These are phyloP conservation scores for Xylaria palmicola DNA, from an alignment of 495 filamentous ascomycete species.

Conservation along the genomic window DNA sequence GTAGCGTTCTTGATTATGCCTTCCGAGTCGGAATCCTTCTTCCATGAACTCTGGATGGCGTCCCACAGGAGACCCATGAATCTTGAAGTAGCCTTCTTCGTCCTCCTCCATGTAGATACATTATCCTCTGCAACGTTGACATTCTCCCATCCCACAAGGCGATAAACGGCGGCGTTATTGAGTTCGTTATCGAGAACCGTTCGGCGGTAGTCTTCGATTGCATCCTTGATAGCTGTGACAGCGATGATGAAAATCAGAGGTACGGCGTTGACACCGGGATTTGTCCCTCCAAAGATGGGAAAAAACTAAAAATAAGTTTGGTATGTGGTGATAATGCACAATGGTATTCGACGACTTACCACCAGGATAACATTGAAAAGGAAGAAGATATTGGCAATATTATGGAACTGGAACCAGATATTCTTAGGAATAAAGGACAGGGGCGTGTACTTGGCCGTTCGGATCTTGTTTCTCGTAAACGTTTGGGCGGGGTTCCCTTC, in stretches of 20 bases:
- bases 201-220: slow-evolving; percentile 95
- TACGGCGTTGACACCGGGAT: slow-evolving; percentile 85
- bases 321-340: slow-evolving; percentile 11
- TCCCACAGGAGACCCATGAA: slow-evolving; percentile 59
- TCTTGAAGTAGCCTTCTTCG: slow-evolving; percentile 86
- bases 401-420: slow-evolving; percentile 95
- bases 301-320: slow-evolving; percentile 66
- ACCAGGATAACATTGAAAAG: slow-evolving; percentile 91
- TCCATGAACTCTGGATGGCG: slow-evolving; percentile 36
- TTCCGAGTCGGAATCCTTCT: slow-evolving; percentile 39
- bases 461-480: slow-evolving; percentile 92
- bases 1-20: slow-evolving; percentile 11
- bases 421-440: slow-evolving; percentile 98
- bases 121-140: slow-evolving; percentile 89
- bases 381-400: slow-evolving; percentile 98
- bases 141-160: slow-evolving; percentile 84
- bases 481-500: slow-evolving; percentile 68
- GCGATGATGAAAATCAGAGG: slow-evolving; percentile 94
- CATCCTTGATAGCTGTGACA: slow-evolving; percentile 91
- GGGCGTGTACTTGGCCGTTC: slow-evolving; percentile 95
- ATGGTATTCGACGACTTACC: slow-evolving; percentile 55
- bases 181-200: slow-evolving; percentile 90
- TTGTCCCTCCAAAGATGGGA: slow-evolving; percentile 88
- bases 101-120: slow-evolving; percentile 78
- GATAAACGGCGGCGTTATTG: slow-evolving; percentile 94